Percentiles rank a stretch among this genome's conserved stretches.
phyloP scores from a whole-genome alignment of 2,329 filamentous ascomycete genomes.

The Monosporascus cannonballus region DNA sequence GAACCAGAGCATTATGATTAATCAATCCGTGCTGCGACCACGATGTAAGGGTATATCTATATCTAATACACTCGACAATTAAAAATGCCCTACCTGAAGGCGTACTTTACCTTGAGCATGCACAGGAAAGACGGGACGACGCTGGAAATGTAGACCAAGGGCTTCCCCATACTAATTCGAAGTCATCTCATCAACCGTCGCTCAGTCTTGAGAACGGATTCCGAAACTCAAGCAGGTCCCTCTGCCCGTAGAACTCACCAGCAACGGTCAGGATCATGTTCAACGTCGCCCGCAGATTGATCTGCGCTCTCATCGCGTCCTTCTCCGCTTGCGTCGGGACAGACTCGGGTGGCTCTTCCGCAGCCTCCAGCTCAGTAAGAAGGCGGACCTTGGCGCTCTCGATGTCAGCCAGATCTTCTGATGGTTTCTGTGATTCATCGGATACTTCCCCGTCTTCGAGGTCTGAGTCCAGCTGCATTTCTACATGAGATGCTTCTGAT shows the following conservation, averaged over 20 bases:
- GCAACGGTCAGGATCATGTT: slow-evolving; percentile 89
- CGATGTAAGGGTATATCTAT: too few species aligned
- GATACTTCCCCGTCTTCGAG: slow-evolving; percentile 33
- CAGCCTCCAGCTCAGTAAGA: slow-evolving; percentile 36
- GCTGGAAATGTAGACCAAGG: too few species aligned
- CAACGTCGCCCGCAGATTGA: slow-evolving; percentile 63
- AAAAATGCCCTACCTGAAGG: too few species aligned
- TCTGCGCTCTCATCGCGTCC: slow-evolving; percentile 27
- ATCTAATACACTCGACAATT: too few species aligned
- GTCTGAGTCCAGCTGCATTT: slow-evolving; percentile 27
- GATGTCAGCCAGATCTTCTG: slow-evolving; percentile 28
- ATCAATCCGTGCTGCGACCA: too few species aligned
- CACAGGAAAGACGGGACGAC: background rate
- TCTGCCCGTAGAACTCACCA: slow-evolving; percentile 84
- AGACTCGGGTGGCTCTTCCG: slow-evolving; percentile 1
- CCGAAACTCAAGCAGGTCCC: slow-evolving; percentile 73
- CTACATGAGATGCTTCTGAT: slow-evolving; percentile 29
- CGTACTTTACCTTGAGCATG: background rate
- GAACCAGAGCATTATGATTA: too few species aligned
- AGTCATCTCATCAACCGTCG: background rate
- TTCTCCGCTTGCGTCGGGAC: slow-evolving; percentile 23
- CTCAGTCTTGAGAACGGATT: slow-evolving; percentile 42
- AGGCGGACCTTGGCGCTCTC: slow-evolving; percentile 43
- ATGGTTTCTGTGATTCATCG: slow-evolving; percentile 18
- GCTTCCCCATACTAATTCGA: background rate